A percentile compares a stretch with the other conserved stretches of the same genome.
These are phyloP conservation scores for Fusarium continuum DNA, from an alignment of 2,329 filamentous ascomycete genomes.

Conservation along the genomic window DNA sequence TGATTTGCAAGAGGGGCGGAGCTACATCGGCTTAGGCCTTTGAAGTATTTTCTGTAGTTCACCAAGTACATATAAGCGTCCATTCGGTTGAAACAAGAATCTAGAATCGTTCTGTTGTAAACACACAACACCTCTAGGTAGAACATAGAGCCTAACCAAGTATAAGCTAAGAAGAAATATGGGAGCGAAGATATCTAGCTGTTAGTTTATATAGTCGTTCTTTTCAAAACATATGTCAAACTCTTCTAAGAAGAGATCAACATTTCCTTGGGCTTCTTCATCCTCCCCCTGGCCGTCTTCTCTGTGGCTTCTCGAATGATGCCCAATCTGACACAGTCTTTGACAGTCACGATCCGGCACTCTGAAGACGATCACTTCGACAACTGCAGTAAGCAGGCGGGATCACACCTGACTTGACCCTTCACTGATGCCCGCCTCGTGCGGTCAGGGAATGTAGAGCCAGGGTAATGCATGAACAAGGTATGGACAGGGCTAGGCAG, in stretches of 20 bases:
- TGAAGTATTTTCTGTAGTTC: no score
- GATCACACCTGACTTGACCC: neutral
- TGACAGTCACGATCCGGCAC: slow-evolving; percentile 1
- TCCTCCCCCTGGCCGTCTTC: neutral
- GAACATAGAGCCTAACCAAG: no score
- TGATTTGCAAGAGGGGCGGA: neutral
- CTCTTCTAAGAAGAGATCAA: no score
- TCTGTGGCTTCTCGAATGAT: slow-evolving; percentile 23
- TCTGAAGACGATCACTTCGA: slow-evolving; percentile 2
- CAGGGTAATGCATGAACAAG: slow-evolving; percentile 10
- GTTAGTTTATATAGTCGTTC: no score
- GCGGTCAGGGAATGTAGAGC: neutral
- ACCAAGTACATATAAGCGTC: no score
- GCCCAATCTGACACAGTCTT: slow-evolving; percentile 13
- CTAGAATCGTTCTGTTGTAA: no score
- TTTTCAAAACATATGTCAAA: no score
- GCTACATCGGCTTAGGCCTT: neutral
- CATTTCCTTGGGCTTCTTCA: no score
- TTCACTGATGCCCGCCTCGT: neutral
- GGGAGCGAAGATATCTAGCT: no score
- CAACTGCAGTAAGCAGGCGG: neutral
- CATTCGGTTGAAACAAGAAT: no score
- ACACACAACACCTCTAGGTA: no score
- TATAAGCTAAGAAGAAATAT: no score
- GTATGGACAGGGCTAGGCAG: slow-evolving; percentile 19